Evolutionary conservation across 371 early-diverging fungal genomes (phyloP), one percentile per base, ranked within the genome.

Genomic region (Smittium culicis): DNA sequence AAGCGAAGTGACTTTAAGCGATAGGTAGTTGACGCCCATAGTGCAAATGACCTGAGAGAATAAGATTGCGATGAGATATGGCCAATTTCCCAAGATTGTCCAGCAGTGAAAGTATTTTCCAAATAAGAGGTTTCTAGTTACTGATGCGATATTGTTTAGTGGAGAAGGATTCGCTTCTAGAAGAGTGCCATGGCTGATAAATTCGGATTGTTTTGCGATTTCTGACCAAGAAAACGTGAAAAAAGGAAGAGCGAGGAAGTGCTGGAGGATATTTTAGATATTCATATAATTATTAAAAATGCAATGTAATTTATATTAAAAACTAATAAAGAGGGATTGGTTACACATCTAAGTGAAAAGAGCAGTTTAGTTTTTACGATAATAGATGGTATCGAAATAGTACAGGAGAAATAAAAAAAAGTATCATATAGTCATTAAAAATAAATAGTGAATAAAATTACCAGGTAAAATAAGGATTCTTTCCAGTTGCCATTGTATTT

Each of bases 31-130:
- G 1, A 94, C 94, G 20, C 92, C 93, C 31, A 89, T 83, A 28
- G 92, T 89, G 68, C 94, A 94, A 59, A 86, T 81, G 74, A 84
- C 87, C 85, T 92, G 94, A 27, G 93, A 90, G 24, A 86, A 34
- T 0, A 87, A 73, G 56, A 92, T 91, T 58, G 85, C 69, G 0
- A 75, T 69, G 34, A 92, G 75, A 69, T 82, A 88, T 11, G 84
- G 68, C 89, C 90, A 90, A 61, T 89, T 68, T 74, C 0, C 88
- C 64, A n/a, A 74, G 30, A 35, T 69, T 66, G 1, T 69, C 35
- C n/a, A 71, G 68, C 30, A 73, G 27, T 69, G n/a, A n/a, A n/a
- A n/a, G n/a, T n/a, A n/a, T n/a, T n/a, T n/a, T n/a, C n/a, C 61
- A 65, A 56, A 72, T 45, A 59, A 76, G 62, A 70, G 61, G 1